Conservation (phyloP, 306 rosid genomes). For the Echinosophora koreensis region DNA sequence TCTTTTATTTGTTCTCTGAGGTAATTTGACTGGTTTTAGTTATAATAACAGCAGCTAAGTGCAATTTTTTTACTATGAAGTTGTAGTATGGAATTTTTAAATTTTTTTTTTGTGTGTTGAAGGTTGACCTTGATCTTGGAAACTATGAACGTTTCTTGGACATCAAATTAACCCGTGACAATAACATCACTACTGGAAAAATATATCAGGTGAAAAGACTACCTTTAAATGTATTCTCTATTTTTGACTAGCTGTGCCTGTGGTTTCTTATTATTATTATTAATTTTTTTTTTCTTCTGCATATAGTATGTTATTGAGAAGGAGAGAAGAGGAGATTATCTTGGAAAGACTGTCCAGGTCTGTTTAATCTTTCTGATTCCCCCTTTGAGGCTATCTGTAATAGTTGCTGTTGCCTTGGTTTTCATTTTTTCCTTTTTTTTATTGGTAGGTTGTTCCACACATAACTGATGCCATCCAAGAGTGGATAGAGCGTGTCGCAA, state of each 20-base stretch:
- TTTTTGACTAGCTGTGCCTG: slow-evolving; percentile 5
- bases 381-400: slow-evolving; percentile 15
- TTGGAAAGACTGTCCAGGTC: slow-evolving; percentile 92
- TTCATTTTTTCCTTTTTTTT: slow-evolving; percentile 35
- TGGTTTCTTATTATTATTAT: slow-evolving; percentile 31
- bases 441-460: slow-evolving; percentile 83
- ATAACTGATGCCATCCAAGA: slow-evolving; percentile 90
- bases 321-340: slow-evolving; percentile 91
- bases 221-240: slow-evolving; percentile 17
- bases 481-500: slow-evolving; percentile 91
- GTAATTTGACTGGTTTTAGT: slow-evolving; percentile 21
- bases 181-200: slow-evolving; percentile 91
- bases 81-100: slow-evolving; percentile 19
- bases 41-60: slow-evolving; percentile 20
- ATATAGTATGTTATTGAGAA: slow-evolving; percentile 78
- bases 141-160: slow-evolving; percentile 90
- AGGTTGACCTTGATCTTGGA: slow-evolving; percentile 97
- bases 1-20: slow-evolving; percentile 11
- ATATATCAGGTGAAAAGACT: slow-evolving; percentile 73
- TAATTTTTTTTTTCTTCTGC: slow-evolving; percentile 32
- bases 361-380: slow-evolving; percentile 26
- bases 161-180: slow-evolving; percentile 77
- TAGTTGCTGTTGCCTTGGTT: slow-evolving; percentile 38
- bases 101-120: slow-evolving; percentile 33
- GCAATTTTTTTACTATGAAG: neutral